Base-by-base conservation (phyloP, 768 basidiomycete species). In the Leucogyrophana mollusca region DNA sequence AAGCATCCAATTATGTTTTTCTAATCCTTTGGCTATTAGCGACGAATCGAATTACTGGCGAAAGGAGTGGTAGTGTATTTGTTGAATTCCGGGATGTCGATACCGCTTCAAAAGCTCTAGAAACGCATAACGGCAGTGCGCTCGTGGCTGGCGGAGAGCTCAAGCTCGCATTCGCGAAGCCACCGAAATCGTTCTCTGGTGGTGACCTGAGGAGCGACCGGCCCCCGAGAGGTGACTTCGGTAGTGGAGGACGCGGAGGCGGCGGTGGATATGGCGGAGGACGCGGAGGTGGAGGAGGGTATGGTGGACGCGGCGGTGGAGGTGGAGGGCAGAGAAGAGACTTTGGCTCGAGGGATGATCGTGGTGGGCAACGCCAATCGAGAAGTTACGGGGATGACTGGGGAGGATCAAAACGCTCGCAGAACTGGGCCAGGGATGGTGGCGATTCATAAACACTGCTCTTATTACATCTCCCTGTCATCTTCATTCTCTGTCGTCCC, bases 31-130 rank as follows among this genome's bases (percentile, higher is more conserved):
- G 14, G 10, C 23, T 16, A 33, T 39, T 38, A 74, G 68, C 70
- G 50, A 69, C 65, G 49, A 56, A 62, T 49, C 59, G 46, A n/a
- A 49, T 62, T 18, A 68, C 60, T 0, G 67, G 69, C 21, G 56
- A 55, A 13, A 46, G 47, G 9, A 57, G 46, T n/a, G 61, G 64
- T 5, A 62, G 53, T 3, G 80, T 75, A 20, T 85, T 82, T 64
- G 57, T 86, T 45, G 72, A 80, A 49, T 84, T 86, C 58, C 63
- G 51, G 38, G 54, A 59, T 45, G 60, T 71, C 39, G 66, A 75
- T n/a, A 47, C 60, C 4, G 79, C 84, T 7, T 71, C 70, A 27
- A 65, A 73, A 48, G 84, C 76, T 2, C 61, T 82, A 51, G 54
- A 71, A 8, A 58, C 61, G 25, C 56, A 80, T 20, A 67, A 73